Base-by-base conservation (phyloP, 768 basidiomycete species). In the Sistotremastrum suecicum region DNA sequence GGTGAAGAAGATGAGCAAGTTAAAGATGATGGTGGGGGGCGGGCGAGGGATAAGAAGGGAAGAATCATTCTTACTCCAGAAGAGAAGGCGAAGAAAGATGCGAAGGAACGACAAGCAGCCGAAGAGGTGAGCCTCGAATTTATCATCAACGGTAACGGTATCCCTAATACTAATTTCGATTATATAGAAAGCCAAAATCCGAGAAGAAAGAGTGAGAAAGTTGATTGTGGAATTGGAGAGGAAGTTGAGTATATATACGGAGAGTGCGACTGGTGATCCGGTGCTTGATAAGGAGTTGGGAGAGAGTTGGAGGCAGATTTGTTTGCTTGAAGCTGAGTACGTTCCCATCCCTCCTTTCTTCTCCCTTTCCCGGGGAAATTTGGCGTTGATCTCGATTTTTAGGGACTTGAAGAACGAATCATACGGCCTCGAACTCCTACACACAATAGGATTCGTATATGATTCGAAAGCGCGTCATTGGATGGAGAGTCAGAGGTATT, bases 371-470 rank as follows among this genome's bases (percentile, higher is more conserved):
- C 20, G 20, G 20, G 20, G 20, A 20, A 20, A 20, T 20, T 20
- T 20, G 20, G 20, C 20, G 20, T 20, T 20, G 20, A 20, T 20
- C 20, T 34, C 7, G 46, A 2, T 37, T 41, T 47, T 39, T 47
- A 86, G 85, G 41, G 85, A 90, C 48, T 72, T 94, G 34, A 80
- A 83, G 63, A 70, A 73, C 39, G 89, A 94, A 59, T 86, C 83
- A 0, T 94, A 90, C 52, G 89, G 89, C 45, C 75, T 80, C 5
- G 90, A 92, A 42, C 71, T 94, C 3, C 65, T 94, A 30, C 80
- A 92, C 41, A 75, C 86, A 1, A 77, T 92, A 51, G 89, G 89
- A 2, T 87, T 88, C 51, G 84, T 87, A 4, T 94, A 94, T 58
- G 62, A 65, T 12, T 72, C 82, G 30, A 92, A 89, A 59, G 77